phyloP scores from a whole-genome alignment of 2,329 filamentous ascomycete genomes.

The Pyrenochaeta sp. region DNA sequence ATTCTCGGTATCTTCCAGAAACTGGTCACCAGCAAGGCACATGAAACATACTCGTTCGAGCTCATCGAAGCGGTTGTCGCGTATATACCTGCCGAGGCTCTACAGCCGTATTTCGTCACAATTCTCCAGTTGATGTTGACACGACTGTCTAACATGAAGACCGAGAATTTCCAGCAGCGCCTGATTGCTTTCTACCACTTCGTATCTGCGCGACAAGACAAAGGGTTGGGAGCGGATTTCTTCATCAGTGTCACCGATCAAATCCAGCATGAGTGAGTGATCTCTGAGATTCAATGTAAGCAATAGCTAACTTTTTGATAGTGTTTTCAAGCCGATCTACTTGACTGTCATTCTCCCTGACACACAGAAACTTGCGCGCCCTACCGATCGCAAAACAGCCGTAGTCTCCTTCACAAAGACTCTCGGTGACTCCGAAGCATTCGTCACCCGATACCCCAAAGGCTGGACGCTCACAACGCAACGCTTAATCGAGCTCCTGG shows the following conservation, averaged over 20 bases:
- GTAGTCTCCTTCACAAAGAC: conserved; percentile 95
- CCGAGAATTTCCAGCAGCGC: conserved; percentile 83
- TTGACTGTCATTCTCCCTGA: conserved; percentile 85
- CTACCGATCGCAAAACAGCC: conserved; percentile 90
- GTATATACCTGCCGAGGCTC: conserved; percentile 74
- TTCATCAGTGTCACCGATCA: conserved; percentile 86
- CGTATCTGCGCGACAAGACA: conserved; percentile 78
- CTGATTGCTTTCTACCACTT: conserved; percentile 97
- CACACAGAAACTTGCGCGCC: conserved; percentile 86
- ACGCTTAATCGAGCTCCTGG: conserved; percentile 85
- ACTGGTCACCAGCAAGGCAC: conserved; percentile 80
- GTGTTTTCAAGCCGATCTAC: conserved; percentile 86
- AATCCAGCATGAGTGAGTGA: conserved; percentile 71
- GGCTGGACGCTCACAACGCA: conserved; percentile 93
- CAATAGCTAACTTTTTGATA: conserved; percentile 40
- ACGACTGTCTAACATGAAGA: conserved; percentile 73
- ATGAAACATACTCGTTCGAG: conserved; percentile 88
- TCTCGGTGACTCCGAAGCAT: conserved; percentile 83
- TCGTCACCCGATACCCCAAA: conserved; percentile 72
- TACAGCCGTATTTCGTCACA: conserved; percentile 80
- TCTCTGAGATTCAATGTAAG: background rate
- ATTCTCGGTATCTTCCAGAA: conserved; percentile 97
- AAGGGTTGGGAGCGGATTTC: conserved; percentile 89
- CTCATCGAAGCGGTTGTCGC: conserved; percentile 82
- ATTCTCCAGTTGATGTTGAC: conserved; percentile 85